A percentile compares a stretch with the other conserved stretches of the same genome.
Conservation (phyloP, 768 basidiomycete genomes). For the Suillus bovinus region DNA sequence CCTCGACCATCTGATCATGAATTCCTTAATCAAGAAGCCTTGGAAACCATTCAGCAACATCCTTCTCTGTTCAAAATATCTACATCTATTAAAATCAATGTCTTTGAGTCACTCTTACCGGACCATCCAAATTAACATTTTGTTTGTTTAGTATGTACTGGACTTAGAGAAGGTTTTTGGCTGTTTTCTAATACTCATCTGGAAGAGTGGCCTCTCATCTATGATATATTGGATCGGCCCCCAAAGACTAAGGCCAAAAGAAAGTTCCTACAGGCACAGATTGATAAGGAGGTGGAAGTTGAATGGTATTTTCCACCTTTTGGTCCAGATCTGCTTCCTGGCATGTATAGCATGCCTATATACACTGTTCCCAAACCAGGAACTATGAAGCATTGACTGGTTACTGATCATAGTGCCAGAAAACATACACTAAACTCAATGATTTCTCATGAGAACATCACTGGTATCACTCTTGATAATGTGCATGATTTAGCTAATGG, state of each 20-base stretch:
- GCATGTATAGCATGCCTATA: not conserved
- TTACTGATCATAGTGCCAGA: not conserved
- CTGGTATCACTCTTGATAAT: too few relatives aligned
- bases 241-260: constrained; percentile 6
- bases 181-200: constrained; percentile 20
- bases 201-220: not conserved
- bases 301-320: constrained; percentile 23
- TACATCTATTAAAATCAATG: constrained; percentile 29
- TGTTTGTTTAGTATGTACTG: constrained; percentile 25
- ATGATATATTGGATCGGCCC: not conserved
- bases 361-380: not conserved
- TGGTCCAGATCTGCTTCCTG: constrained; percentile 29
- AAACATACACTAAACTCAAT: too few relatives aligned
- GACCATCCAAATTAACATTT: constrained; percentile 33
- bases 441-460: too few relatives aligned
- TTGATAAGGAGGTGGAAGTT: not conserved
- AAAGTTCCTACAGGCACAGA: constrained; percentile 28
- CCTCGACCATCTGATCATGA: not conserved
- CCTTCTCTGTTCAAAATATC: constrained; percentile 18
- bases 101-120: constrained; percentile 19
- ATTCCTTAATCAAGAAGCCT: not conserved
- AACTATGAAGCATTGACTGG: not conserved
- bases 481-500: too few relatives aligned
- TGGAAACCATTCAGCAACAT: not conserved
- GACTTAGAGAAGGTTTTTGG: constrained; percentile 34